These are phyloP conservation scores for Neurospora crassa DNA, from an alignment of 2,329 filamentous ascomycete species.

Conservation along the genomic window DNA sequence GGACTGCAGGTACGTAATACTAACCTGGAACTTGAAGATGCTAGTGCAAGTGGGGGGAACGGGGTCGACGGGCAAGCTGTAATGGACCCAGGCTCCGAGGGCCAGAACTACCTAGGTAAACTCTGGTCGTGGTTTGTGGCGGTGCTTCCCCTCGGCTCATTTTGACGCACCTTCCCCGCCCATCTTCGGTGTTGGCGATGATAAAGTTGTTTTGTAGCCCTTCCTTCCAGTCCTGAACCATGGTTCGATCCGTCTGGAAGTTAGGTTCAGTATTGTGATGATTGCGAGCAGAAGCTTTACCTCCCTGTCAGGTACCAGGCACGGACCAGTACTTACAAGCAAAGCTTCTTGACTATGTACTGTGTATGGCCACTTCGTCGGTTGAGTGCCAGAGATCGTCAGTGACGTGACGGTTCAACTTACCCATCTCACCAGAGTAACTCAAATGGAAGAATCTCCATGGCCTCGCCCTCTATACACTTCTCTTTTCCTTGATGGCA, in stretches of 20 bases:
- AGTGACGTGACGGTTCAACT: too few species aligned
- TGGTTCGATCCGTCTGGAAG: background rate
- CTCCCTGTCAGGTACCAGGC: too few species aligned
- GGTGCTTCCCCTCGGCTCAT: background rate
- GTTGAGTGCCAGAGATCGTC: too few species aligned
- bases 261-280: background rate
- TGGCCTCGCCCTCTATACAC: background rate
- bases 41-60: background rate
- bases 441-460: background rate
- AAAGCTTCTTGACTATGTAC: too few species aligned
- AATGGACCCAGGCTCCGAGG: background rate
- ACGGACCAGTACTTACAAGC: too few species aligned
- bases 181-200: background rate
- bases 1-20: background rate
- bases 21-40: background rate
- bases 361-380: too few species aligned
- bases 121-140: background rate
- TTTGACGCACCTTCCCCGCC: background rate
- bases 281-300: too few species aligned
- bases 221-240: too few species aligned
- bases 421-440: background rate
- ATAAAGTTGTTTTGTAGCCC: background rate
- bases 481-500: background rate
- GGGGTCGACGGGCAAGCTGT: background rate
- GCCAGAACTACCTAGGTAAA: background rate